Evolutionary conservation across 441 rosid species (phyloP).

Genomic region (Populus trichocarpa): DNA sequence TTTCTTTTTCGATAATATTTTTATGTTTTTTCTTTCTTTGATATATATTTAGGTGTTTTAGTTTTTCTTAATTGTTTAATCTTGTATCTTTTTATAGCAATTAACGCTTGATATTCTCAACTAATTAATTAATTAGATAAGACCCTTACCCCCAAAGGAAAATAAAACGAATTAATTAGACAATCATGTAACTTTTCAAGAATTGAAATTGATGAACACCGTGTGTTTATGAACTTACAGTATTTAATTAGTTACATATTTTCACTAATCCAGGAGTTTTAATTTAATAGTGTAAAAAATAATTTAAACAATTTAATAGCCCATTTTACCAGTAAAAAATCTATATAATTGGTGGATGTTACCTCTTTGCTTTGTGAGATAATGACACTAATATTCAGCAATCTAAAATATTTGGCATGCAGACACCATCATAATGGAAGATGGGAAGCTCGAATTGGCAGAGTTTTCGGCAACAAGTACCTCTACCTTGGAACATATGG

Average conservation of each 20-base stretch:
- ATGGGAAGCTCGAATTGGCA: constrained; percentile 93
- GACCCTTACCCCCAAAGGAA: too few species aligned
- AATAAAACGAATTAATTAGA: too few species aligned
- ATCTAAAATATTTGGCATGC: constrained; percentile 1
- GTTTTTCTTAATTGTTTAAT: too few species aligned
- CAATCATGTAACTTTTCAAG: too few species aligned
- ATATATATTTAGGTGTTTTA: background rate
- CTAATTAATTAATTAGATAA: too few species aligned
- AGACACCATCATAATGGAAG: constrained; percentile 96
- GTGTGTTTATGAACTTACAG: too few species aligned
- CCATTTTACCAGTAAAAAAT: background rate
- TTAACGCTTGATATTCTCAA: too few species aligned
- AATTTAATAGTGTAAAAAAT: too few species aligned
- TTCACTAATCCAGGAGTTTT: background rate
- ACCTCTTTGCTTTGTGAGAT: background rate
- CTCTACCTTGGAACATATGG: constrained; percentile 91
- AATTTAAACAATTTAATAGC: background rate
- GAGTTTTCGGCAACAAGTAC: constrained; percentile 86
- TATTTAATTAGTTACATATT: too few species aligned
- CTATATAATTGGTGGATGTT: background rate
- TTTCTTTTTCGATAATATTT: too few species aligned
- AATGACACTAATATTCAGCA: background rate
- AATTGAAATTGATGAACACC: background rate
- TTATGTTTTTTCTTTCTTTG: too few species aligned
- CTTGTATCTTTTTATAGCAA: too few species aligned